Percentiles rank a stretch among this genome's conserved stretches.
Evolutionary conservation across 768 basidiomycete species (phyloP).

Genomic region (Mycena leptocephala): DNA sequence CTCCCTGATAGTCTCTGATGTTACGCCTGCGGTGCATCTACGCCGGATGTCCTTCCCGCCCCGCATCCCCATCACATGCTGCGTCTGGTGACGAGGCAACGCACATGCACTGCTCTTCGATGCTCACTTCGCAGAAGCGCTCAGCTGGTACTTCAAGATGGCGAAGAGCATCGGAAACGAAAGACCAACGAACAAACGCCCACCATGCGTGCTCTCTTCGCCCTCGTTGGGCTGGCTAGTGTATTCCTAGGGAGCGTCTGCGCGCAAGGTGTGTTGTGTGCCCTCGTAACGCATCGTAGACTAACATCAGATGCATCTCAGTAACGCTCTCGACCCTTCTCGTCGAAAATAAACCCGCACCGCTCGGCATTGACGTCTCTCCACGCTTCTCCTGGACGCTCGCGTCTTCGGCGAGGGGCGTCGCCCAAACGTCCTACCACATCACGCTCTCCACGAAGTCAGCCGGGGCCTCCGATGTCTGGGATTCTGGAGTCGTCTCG

Average conservation of each 20-base stretch:
- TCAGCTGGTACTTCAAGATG: background rate
- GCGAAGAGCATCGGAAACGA: background rate
- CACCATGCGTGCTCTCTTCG: conserved; percentile 1
- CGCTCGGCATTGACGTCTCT: conserved; percentile 44
- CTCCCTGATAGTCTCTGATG: too few relatives aligned
- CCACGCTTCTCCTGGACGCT: conserved; percentile 49
- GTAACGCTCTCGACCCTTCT: conserved; percentile 24
- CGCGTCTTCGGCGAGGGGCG: conserved; percentile 33
- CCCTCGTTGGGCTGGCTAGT: background rate
- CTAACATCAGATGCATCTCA: background rate
- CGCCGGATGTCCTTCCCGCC: background rate
- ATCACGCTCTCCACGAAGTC: conserved; percentile 40
- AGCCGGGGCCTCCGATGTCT: conserved; percentile 39
- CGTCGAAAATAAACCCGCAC: conserved; percentile 44
- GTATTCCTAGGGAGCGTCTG: background rate
- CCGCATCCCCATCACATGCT: background rate
- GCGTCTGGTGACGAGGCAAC: background rate
- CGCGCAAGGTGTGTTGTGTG: background rate
- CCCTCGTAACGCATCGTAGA: background rate
- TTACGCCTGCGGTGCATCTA: background rate
- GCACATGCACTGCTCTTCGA: background rate
- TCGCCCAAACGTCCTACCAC: conserved; percentile 43
- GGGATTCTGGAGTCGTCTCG: conserved; percentile 43
- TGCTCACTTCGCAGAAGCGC: background rate
- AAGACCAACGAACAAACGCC: background rate